Base-by-base conservation (phyloP, 2,329 filamentous ascomycete species). In the Penicillium occitanis region DNA sequence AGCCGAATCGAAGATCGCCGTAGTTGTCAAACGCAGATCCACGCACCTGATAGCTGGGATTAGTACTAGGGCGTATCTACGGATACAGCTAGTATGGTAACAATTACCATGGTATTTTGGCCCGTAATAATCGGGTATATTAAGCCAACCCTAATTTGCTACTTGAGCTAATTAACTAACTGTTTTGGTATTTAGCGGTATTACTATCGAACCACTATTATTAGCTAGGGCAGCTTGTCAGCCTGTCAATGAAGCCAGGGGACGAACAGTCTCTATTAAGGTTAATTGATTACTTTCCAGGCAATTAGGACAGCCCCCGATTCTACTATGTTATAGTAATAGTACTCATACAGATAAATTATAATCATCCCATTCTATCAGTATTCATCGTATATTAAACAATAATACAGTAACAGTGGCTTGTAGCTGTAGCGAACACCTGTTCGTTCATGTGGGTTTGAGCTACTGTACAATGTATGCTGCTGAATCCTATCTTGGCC, bases 371-470 rank as follows among this genome's bases (percentile, higher is more conserved):
- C n/a, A 37, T 37, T 42, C 17, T n/a, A n/a, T 42, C 5, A 4
- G 17, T 37, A 37, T 17, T n/a, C 6, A n/a, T 42, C 40, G n/a
- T n/a, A 17, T 42, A 44, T 8, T 44, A n/a, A 44, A 19, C 44
- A 48, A 53, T 11, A 53, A 5, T 30, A 53, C 33, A 25, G 33
- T 17, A n/a, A 40, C 17, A 28, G 11, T 40, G n/a, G 14, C 35
- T 58, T 35, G 55, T 22, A 40, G 19, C 8, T 13, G 7, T 42
- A 30, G 57, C 57, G 57, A 60, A 60, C 57, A 60, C 13, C 13
- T 44, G 57, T 60, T 60, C 57, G 57, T 60, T 37, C 28, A 59
- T 44, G 57, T 59, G 33, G 48, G 25, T 28, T 30, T 30, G 48
- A 51, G 25, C 33, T 58, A 30, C 55, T 35, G n/a, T 37, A 35